Conservation (phyloP, 1,284 basidiomycete genomes). For the Naganishia liquefaciens region DNA sequence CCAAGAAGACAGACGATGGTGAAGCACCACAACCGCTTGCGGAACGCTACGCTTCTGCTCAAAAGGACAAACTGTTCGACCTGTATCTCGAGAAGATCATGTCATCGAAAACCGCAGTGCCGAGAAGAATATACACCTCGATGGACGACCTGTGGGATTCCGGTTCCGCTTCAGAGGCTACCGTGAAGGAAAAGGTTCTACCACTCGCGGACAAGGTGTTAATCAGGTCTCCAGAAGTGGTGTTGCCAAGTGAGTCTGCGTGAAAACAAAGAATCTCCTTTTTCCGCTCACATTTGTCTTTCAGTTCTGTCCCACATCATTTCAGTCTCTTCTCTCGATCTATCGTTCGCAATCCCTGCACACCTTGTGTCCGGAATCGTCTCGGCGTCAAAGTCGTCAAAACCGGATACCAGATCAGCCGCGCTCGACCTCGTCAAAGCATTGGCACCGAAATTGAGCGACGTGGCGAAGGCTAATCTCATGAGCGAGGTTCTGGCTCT, state of each 20-base stretch:
- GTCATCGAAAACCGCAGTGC: slow-evolving; percentile 44
- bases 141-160: slow-evolving; percentile 32
- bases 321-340: slow-evolving; percentile 52
- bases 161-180: slow-evolving; percentile 40
- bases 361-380: slow-evolving; percentile 67
- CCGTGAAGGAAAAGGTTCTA: slow-evolving; percentile 44
- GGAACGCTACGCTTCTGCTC: slow-evolving; percentile 39
- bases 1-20: slow-evolving; percentile 36
- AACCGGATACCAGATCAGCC: slow-evolving; percentile 63
- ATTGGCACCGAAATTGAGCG: slow-evolving; percentile 54
- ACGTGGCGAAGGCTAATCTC: slow-evolving; percentile 51
- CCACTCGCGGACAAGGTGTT: slow-evolving; percentile 51
- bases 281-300: neutral
- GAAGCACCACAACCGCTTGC: slow-evolving; percentile 26
- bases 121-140: slow-evolving; percentile 37
- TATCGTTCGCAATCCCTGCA: slow-evolving; percentile 62
- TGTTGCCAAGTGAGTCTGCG: slow-evolving; percentile 42
- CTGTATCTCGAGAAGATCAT: slow-evolving; percentile 49
- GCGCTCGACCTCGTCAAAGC: slow-evolving; percentile 66
- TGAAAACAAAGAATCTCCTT: no score
- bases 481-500: slow-evolving; percentile 68
- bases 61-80: slow-evolving; percentile 44
- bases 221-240: slow-evolving; percentile 49
- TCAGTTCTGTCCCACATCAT: slow-evolving; percentile 47
- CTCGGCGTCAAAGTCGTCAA: slow-evolving; percentile 75